Percentiles rank a stretch among this genome's conserved stretches.
Evolutionary conservation across 2,329 filamentous ascomycete genomes (phyloP).

Genomic region (Xylariaceae sp.): DNA sequence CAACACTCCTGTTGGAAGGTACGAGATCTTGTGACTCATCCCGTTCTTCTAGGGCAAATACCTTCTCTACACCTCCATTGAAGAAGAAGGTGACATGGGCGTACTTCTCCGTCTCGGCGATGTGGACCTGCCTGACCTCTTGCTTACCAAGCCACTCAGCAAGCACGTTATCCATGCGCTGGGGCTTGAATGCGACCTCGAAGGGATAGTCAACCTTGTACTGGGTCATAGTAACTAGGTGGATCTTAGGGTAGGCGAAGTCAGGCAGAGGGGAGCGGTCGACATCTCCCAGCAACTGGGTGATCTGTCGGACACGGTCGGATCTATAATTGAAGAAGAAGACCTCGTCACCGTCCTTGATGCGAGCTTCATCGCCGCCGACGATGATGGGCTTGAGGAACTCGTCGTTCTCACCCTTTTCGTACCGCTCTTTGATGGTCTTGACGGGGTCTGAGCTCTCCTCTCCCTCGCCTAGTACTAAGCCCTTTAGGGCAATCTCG

Average conservation of each 20-base stretch:
- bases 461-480: constrained; percentile 88
- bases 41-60: constrained; percentile 88
- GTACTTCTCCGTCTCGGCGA: constrained; percentile 99
- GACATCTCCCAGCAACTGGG: constrained; percentile 88
- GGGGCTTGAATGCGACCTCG: constrained; percentile 88
- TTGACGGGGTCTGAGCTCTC: constrained; percentile 82
- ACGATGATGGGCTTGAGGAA: constrained; percentile 98
- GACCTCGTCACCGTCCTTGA: constrained; percentile 90
- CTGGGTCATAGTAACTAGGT: constrained; percentile 94
- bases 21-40: constrained; percentile 82
- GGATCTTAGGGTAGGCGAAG: constrained; percentile 92
- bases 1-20: constrained; percentile 84
- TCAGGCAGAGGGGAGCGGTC: constrained; percentile 90
- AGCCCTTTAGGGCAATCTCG: constrained; percentile 85
- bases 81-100: constrained; percentile 99
- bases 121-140: constrained; percentile 88
- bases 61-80: constrained; percentile 98
- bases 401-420: constrained; percentile 89
- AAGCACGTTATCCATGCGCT: constrained; percentile 97
- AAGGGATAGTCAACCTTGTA: constrained; percentile 97
- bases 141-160: constrained; percentile 96
- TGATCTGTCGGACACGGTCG: constrained; percentile 95
- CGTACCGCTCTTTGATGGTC: constrained; percentile 87
- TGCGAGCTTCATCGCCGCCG: constrained; percentile 81
- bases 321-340: constrained; percentile 99